Percentiles rank a stretch among this genome's conserved stretches.
Conservation (phyloP, 2,329 filamentous ascomycete genomes). For the Calonectria leucothoes region DNA sequence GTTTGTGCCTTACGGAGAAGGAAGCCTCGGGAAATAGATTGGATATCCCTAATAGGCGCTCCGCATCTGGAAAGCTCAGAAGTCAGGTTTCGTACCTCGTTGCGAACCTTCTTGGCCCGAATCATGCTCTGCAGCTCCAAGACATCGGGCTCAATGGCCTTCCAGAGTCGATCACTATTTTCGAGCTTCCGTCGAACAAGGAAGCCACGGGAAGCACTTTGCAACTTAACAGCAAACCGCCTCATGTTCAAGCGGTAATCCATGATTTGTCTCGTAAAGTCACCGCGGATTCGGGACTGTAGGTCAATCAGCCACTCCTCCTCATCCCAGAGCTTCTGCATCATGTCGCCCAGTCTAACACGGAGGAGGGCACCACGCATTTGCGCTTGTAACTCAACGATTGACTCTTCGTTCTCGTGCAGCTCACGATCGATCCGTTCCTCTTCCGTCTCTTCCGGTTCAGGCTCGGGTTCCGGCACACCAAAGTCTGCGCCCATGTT, state of each 20-base stretch:
- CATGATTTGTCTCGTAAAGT: slow-evolving; percentile 86
- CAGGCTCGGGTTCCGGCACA: slow-evolving; percentile 77
- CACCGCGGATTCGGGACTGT: slow-evolving; percentile 87
- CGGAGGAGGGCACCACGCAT: slow-evolving; percentile 84
- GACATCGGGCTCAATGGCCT: slow-evolving; percentile 77
- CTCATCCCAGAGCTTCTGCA: slow-evolving; percentile 90
- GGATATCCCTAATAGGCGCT: slow-evolving; percentile 73
- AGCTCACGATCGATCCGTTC: slow-evolving; percentile 88
- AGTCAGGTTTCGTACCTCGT: slow-evolving; percentile 66
- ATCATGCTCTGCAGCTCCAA: slow-evolving; percentile 85
- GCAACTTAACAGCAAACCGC: slow-evolving; percentile 81
- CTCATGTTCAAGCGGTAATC: slow-evolving; percentile 87
- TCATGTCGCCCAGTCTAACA: slow-evolving; percentile 80
- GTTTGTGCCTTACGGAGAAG: slow-evolving; percentile 69
- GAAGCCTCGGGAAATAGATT: slow-evolving; percentile 75
- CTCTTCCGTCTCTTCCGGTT: slow-evolving; percentile 89
- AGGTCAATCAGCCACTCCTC: slow-evolving; percentile 84
- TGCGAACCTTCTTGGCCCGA: slow-evolving; percentile 73
- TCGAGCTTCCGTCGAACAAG: slow-evolving; percentile 74
- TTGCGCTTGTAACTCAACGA: slow-evolving; percentile 88
- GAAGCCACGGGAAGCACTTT: slow-evolving; percentile 82
- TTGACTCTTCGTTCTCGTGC: slow-evolving; percentile 76
- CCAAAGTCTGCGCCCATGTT: slow-evolving; percentile 98
- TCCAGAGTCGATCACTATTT: slow-evolving; percentile 75
- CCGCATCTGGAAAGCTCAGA: slow-evolving; percentile 71